Evolutionary conservation across 1,284 basidiomycete species (phyloP).

Genomic region (Farysia itapuensis): DNA sequence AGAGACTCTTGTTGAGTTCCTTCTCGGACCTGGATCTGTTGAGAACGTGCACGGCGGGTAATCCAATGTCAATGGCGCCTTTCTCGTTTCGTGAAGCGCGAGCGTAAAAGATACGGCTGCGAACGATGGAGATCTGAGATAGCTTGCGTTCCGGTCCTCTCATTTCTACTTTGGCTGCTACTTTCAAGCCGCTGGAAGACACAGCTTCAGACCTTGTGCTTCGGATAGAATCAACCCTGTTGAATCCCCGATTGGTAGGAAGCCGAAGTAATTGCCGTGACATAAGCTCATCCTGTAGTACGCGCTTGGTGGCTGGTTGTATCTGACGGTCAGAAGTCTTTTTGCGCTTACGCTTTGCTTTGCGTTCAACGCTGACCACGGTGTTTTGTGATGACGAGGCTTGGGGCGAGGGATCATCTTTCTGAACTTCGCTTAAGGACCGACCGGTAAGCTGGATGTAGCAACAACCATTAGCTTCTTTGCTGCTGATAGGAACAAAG

Average conservation of each 20-base stretch:
- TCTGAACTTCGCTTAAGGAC: slow-evolving; percentile 65
- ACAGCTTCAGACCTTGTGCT: slow-evolving; percentile 3
- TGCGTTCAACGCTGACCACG: too few species aligned
- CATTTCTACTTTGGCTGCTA: too few species aligned
- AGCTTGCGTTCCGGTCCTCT: slow-evolving; percentile 14
- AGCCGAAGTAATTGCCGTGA: too few species aligned
- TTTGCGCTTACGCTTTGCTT: not conserved
- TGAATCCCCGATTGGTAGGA: not conserved
- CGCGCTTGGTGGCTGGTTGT: not conserved
- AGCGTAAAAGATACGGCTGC: slow-evolving; percentile 71
- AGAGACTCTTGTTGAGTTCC: slow-evolving; percentile 28
- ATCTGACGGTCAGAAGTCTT: not conserved
- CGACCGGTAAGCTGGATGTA: slow-evolving; percentile 76
- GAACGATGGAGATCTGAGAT: slow-evolving; percentile 66
- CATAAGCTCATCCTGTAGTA: not conserved
- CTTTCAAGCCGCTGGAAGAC: not conserved
- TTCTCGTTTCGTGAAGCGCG: slow-evolving; percentile 65
- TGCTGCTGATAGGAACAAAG: slow-evolving; percentile 68
- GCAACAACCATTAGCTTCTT: slow-evolving; percentile 67
- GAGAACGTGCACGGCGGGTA: slow-evolving; percentile 66
- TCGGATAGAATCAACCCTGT: slow-evolving; percentile 8
- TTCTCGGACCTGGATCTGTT: slow-evolving; percentile 7
- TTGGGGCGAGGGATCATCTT: not conserved
- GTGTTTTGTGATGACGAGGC: too few species aligned
- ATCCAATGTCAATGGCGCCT: slow-evolving; percentile 65